A percentile compares a stretch with the other conserved stretches of the same genome.
Conservation (phyloP, 78 protist genomes). For the Cavenderia fasciculata region DNA sequence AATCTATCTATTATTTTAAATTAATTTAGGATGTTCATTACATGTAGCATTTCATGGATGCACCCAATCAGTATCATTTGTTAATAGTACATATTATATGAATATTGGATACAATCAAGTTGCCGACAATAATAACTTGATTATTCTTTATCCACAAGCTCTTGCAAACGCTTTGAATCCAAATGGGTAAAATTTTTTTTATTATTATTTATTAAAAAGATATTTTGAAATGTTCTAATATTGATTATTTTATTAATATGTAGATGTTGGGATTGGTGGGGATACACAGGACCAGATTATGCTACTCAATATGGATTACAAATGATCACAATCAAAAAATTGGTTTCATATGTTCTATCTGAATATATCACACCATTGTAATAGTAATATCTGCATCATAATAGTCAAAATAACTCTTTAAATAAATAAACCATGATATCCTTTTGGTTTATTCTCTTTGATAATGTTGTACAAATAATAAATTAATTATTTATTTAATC, state of each 20-base stretch:
- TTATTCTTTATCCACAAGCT: constrained; percentile 86
- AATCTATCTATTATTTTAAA: too few relatives aligned
- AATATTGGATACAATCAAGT: constrained; percentile 83
- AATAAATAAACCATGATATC: too few relatives aligned
- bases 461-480: too few relatives aligned
- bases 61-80: constrained; percentile 13
- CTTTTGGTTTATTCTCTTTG: too few relatives aligned
- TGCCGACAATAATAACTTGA: constrained; percentile 83
- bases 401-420: too few relatives aligned
- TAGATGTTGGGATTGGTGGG: constrained; percentile 87
- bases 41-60: constrained; percentile 82
- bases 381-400: too few relatives aligned
- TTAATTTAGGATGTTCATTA: constrained; percentile 12
- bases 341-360: constrained; percentile 3
- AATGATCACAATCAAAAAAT: constrained; percentile 11
- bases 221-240: too few relatives aligned
- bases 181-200: too few relatives aligned
- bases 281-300: constrained; percentile 21
- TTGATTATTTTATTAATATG: too few relatives aligned
- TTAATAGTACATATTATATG: constrained; percentile 35
- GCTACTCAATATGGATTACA: constrained; percentile 49
- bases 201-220: too few relatives aligned
- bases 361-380: too few relatives aligned
- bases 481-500: too few relatives aligned
- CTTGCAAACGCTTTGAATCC: constrained; percentile 41